Conservation (phyloP, 176 grass and related monocot species). For the Chloris gayana region DNA sequence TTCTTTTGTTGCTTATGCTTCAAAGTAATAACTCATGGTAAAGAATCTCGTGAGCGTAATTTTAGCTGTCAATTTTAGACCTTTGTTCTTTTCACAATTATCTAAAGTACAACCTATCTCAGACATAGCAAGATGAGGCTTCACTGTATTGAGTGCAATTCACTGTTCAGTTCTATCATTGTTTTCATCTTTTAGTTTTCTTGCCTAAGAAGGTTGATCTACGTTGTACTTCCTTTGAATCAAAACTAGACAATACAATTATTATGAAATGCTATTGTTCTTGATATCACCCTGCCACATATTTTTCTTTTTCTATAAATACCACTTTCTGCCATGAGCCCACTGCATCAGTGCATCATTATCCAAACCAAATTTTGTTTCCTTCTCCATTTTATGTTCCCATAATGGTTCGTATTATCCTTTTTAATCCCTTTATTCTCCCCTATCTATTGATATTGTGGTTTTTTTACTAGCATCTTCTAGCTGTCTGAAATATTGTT, state of each 20-base stretch:
- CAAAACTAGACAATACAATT: slow-evolving; percentile 9
- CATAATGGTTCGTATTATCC: not conserved
- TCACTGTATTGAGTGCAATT: slow-evolving; percentile 8
- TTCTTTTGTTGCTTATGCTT: not conserved
- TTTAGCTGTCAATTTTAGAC: not conserved
- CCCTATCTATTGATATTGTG: not conserved
- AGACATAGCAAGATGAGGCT: slow-evolving; percentile 2
- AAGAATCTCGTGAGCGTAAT: slow-evolving; percentile 5
- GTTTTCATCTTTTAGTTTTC: slow-evolving; percentile 26
- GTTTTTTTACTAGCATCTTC: slow-evolving; percentile 3
- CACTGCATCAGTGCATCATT: not conserved
- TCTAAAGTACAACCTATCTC: not conserved
- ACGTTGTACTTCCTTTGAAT: slow-evolving; percentile 15
- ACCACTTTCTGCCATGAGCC: slow-evolving; percentile 30
- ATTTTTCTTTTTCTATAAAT: not conserved
- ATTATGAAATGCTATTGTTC: slow-evolving; percentile 27
- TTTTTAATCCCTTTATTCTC: not conserved
- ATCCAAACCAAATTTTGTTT: slow-evolving; percentile 1
- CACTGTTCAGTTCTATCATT: slow-evolving; percentile 6
- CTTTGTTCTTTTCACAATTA: not conserved
- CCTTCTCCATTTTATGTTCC: slow-evolving; percentile 20
- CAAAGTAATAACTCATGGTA: slow-evolving; percentile 15
- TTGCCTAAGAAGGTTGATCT: slow-evolving; percentile 41
- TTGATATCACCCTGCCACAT: not conserved
- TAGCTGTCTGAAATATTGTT: slow-evolving; percentile 33